These are phyloP conservation scores for Aspergillus pseudoviridinutans DNA, from an alignment of 2,329 filamentous ascomycete species.

Conservation along the genomic window DNA sequence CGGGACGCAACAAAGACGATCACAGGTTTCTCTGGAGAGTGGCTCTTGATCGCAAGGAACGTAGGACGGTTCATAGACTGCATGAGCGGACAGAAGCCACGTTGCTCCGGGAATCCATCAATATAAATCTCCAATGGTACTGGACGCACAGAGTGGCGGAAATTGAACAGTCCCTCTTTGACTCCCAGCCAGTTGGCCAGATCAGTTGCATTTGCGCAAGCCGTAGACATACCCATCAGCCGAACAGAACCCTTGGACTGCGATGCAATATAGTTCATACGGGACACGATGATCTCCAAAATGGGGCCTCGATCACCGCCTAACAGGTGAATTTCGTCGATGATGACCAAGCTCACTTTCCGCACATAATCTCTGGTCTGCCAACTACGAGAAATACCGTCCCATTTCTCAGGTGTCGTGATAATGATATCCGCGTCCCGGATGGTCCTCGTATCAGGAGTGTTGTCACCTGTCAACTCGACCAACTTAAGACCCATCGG, in stretches of 20 bases:
- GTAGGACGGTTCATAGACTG: conserved; percentile 98
- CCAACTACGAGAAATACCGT: conserved; percentile 98
- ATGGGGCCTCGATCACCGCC: conserved; percentile 95
- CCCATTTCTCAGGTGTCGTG: conserved; percentile 99
- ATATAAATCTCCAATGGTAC: conserved; percentile 96
- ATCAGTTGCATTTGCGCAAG: conserved; percentile 92
- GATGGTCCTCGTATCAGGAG: conserved; percentile 92
- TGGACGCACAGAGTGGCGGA: conserved; percentile 91
- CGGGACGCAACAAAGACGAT: conserved; percentile 98
- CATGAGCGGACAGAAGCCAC: conserved; percentile 96
- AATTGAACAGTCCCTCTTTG: conserved; percentile 94
- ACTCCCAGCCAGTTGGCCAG: conserved; percentile 96
- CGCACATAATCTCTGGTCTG: conserved; percentile 95
- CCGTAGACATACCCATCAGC: conserved; percentile 97
- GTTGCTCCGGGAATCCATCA: conserved; percentile 90
- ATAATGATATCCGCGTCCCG: conserved; percentile 96
- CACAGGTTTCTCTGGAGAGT: conserved; percentile 93
- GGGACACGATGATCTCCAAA: conserved; percentile 87
- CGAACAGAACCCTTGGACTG: conserved; percentile 87
- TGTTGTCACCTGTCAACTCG: conserved; percentile 96
- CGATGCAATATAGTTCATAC: conserved; percentile 98
- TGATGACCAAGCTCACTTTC: conserved; percentile 92
- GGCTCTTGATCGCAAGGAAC: conserved; percentile 92
- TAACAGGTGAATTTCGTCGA: conserved; percentile 97
- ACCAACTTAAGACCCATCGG: conserved; percentile 88